Percentiles rank a stretch among this genome's conserved stretches.
These are phyloP conservation scores for Lipomyces starkeyi DNA, from an alignment of 805 yeast species.

Conservation along the genomic window DNA sequence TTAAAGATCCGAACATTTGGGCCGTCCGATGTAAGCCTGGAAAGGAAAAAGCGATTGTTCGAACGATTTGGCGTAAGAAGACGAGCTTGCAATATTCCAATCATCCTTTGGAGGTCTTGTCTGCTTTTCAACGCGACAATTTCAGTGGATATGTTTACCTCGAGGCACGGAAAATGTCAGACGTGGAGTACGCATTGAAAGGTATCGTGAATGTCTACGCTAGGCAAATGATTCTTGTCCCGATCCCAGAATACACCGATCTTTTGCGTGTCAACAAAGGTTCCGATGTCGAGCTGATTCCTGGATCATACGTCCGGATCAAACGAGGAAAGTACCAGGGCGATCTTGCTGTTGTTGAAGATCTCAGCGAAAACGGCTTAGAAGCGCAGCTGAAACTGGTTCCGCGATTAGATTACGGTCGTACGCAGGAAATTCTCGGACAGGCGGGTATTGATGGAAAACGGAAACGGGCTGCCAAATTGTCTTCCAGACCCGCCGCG, in stretches of 20 bases:
- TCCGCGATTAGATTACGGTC: constrained; percentile 92
- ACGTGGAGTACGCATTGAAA: constrained; percentile 83
- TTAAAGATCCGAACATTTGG: constrained; percentile 95
- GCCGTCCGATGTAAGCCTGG: constrained; percentile 94
- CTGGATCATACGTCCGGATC: constrained; percentile 90
- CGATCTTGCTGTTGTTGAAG: constrained; percentile 91
- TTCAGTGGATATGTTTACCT: constrained; percentile 90
- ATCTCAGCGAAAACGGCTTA: constrained; percentile 90
- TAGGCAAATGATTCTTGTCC: constrained; percentile 80
- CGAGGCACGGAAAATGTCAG: constrained; percentile 92
- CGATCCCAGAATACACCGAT: constrained; percentile 94
- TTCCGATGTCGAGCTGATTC: constrained; percentile 83
- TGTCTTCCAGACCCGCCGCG: constrained; percentile 79
- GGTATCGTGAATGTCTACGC: constrained; percentile 88
- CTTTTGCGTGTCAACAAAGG: constrained; percentile 87
- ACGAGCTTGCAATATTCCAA: constrained; percentile 74
- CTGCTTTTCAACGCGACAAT: constrained; percentile 93
- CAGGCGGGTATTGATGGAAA: constrained; percentile 56
- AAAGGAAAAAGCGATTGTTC: constrained; percentile 87
- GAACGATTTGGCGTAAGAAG: constrained; percentile 83
- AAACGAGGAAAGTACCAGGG: constrained; percentile 91
- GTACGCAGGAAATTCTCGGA: constrained; percentile 43
- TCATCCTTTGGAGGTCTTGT: constrained; percentile 79
- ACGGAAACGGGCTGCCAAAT: constrained; percentile 56
- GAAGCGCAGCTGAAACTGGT: constrained; percentile 93